These are phyloP conservation scores for Penicillium psychrofluorescens DNA, from an alignment of 495 filamentous ascomycete genomes.

Conservation along the genomic window DNA sequence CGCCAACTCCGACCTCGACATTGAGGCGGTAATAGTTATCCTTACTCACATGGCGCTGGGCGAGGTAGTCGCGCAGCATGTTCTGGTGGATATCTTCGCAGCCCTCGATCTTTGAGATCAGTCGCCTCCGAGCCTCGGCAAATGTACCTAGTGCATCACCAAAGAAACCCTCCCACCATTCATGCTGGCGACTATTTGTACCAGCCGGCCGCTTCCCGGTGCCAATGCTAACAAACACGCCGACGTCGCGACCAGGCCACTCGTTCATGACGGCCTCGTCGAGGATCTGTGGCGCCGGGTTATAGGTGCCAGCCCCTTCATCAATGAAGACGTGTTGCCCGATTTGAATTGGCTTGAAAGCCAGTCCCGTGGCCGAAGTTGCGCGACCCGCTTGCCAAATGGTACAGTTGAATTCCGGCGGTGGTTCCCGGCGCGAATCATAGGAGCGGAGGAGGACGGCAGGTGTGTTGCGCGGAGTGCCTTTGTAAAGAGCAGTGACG, in stretches of 20 bases:
- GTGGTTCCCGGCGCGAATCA: conserved; percentile 83
- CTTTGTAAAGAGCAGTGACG: conserved; percentile 87
- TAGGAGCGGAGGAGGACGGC: conserved; percentile 82
- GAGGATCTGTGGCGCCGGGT: conserved; percentile 75
- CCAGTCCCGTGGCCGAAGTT: conserved; percentile 83
- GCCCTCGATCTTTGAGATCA: conserved; percentile 87
- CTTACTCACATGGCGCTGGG: conserved; percentile 68
- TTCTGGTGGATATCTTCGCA: conserved; percentile 86
- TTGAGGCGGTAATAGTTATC: conserved; percentile 98
- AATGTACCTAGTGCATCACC: conserved; percentile 66
- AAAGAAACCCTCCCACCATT: conserved; percentile 93
- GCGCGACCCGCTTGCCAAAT: conserved; percentile 96
- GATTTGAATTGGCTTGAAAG: conserved; percentile 93
- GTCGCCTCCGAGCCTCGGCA: conserved; percentile 74
- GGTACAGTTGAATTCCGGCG: conserved; percentile 81
- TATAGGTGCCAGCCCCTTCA: conserved; percentile 86
- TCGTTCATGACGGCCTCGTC: conserved; percentile 90
- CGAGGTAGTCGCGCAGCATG: conserved; percentile 71
- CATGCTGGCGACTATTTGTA: conserved; percentile 55
- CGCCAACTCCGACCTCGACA: conserved; percentile 92
- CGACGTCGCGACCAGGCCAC: conserved; percentile 87
- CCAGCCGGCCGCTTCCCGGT: conserved; percentile 80
- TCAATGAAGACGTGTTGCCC: conserved; percentile 92
- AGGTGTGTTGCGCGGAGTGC: conserved; percentile 55
- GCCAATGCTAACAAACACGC: conserved; percentile 84